Base-by-base conservation (phyloP, 75 land plant species). In the Pinus tabuliformis region DNA sequence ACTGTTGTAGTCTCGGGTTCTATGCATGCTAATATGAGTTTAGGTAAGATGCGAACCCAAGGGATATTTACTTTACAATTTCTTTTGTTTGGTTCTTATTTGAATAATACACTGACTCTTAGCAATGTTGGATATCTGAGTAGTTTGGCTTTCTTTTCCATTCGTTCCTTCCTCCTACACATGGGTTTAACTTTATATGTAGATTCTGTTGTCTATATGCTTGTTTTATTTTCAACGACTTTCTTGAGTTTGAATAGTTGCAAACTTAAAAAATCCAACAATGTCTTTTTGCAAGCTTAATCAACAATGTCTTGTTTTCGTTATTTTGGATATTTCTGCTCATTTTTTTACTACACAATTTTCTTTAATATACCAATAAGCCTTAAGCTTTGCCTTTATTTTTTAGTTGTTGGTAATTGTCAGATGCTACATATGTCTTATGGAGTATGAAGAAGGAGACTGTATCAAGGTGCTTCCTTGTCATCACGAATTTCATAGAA, bases 361-460 rank as follows among this genome's bases (percentile, higher is more conserved):
- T 49, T 49, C 54, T 11, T 49, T 49, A 49, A 2, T 49, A 8
- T 49, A 49, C 54, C 11, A 9, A 9, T 49, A 49, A 49, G 54
- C 12, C 54, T 49, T 49, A 49, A 49, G 11, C 14, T 20, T 45
- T 68, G 22, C 39, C 42, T 68, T 68, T 68, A n/a, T 20, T 42
- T n/a, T 68, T 39, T 42, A 42, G 54, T 68, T 68, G 54, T 39
- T 68, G 39, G 42, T 68, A 17, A 37, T 65, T 65, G 11, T 42
- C 79, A 93, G 96, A 83, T 95, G 98, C 74, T 88, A 95, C 78
- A 91, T 95, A 66, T 95, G 98, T 80, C 90, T 95, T 58, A 75
- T 91, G 77, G 98, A 95, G 79, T 95, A 93, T 73, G 96, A 95
- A 76, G 94, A 93, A 72, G 98, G 96, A 71, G 98, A 95, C 62